These are phyloP conservation scores for Filobasidium floriforme DNA, from an alignment of 768 basidiomycete genomes.

Conservation along the genomic window DNA sequence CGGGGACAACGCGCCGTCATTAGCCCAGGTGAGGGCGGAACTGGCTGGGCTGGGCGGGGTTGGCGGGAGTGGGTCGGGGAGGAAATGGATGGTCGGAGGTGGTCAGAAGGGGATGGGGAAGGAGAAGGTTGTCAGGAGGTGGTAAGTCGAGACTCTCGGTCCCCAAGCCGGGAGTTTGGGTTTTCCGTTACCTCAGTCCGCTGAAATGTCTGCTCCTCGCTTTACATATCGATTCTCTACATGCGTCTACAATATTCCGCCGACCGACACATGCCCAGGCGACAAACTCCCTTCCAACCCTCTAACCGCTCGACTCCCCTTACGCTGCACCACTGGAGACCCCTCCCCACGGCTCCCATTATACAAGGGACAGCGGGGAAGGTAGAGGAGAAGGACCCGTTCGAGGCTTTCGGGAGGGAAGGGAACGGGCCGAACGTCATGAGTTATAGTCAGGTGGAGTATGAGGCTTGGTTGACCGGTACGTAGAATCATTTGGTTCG, in stretches of 20 bases:
- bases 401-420: constrained; percentile 13
- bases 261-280: not conserved
- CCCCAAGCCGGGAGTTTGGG: no score
- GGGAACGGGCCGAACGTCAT: constrained; percentile 48
- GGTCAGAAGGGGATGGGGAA: constrained; percentile 54
- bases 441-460: constrained; percentile 70
- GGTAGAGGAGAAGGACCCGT: constrained; percentile 11
- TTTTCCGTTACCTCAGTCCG: no score
- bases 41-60: constrained; percentile 22
- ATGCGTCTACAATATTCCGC: no score
- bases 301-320: constrained; percentile 51
- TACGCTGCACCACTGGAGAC: constrained; percentile 58
- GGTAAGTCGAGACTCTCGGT: no score
- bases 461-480: constrained; percentile 71
- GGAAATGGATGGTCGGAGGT: constrained; percentile 29
- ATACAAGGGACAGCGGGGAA: not conserved
- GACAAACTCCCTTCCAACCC: not conserved
- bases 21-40: constrained; percentile 49
- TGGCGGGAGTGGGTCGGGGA: not conserved
- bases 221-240: no score
- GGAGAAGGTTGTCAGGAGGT: constrained; percentile 26
- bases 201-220: no score
- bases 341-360: not conserved
- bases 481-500: no score
- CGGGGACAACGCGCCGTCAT: constrained; percentile 80